Base-by-base conservation (phyloP, 768 basidiomycete species). In the Tephrocybe sp. region DNA sequence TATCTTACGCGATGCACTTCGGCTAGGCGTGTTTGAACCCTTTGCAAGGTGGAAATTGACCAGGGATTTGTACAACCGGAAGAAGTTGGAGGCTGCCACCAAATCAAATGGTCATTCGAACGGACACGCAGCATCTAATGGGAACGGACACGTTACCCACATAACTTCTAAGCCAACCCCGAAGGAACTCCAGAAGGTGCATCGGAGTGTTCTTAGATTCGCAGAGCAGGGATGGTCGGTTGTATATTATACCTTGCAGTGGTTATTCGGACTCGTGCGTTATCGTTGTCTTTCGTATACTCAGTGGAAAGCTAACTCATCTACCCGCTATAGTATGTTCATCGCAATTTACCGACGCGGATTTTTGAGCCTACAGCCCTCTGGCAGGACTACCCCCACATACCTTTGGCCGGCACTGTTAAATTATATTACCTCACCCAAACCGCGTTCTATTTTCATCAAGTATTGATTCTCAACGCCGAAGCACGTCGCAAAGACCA, bases 171-270 rank as follows among this genome's bases (percentile, higher is more conserved):
- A 39, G 37, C 47, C 55, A 16, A 55, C 59, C 27, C 43, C 64
- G 39, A 79, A 73, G 56, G 83, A 89, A 59, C 70, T 77, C 16
- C 81, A 76, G 44, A 78, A 74, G 57, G 72, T 89, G 51, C 81
- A 86, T 51, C 76, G 87, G 61, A 85, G 82, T 53, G 84, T 93
- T 34, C 65, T 89, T 37, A 77, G 97, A 59, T 98, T 98, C 63
- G 91, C 92, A 2, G 97, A 99, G 66, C 97, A 99, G 69, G 89
- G 92, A 49, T 98, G 93, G 91, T 83, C 83, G 28, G 76, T 85
- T 37, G 67, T 91, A 41, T 98, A 96, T 67, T 93, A 90, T 63
- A 71, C 81, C 32, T 48, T 80, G 1, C 88, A 86, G 57, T 96
- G 89, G 79, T 67, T 67, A 18, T 83, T 84, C 64, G 96, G 96